Conservation (phyloP, 2,329 filamentous ascomycete species). For the Xylariaceae sp. region DNA sequence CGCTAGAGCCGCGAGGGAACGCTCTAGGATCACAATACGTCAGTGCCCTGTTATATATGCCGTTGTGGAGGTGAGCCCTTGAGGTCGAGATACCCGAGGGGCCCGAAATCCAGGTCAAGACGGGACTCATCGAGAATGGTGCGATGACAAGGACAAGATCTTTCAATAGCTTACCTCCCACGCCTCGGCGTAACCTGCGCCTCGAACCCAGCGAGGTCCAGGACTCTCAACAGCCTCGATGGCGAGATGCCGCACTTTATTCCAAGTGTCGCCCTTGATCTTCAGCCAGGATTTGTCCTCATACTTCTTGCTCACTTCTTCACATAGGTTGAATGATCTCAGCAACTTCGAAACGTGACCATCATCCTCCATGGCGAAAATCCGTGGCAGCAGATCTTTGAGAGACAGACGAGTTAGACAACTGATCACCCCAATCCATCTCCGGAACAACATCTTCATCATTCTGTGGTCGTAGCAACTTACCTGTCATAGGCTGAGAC, state of each 20-base stretch:
- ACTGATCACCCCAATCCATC: not conserved
- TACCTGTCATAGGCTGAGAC: constrained; percentile 40
- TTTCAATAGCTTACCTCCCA: constrained; percentile 54
- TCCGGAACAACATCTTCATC: too few species aligned
- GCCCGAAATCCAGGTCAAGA: too few species aligned
- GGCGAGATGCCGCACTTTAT: constrained; percentile 58
- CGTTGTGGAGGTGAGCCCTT: too few species aligned
- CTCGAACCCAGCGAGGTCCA: constrained; percentile 57
- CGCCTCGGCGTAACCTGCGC: constrained; percentile 61
- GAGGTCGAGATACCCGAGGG: too few species aligned
- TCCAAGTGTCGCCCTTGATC: constrained; percentile 59
- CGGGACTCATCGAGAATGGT: too few species aligned
- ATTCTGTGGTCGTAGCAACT: constrained; percentile 22
- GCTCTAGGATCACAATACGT: too few species aligned
- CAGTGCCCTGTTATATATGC: too few species aligned
- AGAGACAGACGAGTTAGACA: not conserved
- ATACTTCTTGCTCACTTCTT: constrained; percentile 48
- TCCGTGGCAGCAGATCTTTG: constrained; percentile 43
- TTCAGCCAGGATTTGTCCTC: constrained; percentile 46
- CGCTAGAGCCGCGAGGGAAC: too few species aligned
- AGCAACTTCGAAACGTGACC: constrained; percentile 78
- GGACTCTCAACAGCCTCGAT: constrained; percentile 58
- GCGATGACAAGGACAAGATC: too few species aligned
- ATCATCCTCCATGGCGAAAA: constrained; percentile 62
- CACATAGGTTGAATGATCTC: constrained; percentile 65